Base-by-base conservation (phyloP, 768 basidiomycete species). In the Royoungia palumana region DNA sequence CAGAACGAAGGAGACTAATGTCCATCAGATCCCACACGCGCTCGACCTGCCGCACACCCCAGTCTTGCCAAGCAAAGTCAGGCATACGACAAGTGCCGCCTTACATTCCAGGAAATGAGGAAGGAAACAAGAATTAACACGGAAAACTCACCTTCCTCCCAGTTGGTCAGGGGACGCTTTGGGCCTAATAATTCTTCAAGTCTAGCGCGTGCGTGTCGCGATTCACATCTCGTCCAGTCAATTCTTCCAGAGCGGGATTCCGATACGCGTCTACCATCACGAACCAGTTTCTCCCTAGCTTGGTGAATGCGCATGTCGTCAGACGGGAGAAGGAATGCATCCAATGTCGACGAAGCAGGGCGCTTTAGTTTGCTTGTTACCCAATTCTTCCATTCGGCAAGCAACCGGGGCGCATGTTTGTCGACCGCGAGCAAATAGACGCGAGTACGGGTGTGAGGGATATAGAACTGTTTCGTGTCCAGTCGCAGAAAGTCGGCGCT, bases 11-110 rank as follows among this genome's bases (percentile, higher is more conserved):
- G 24, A 86, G 74, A 63, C 78, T 87, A 56, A 96, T 95, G 60
- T 97, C 94, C 84, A 95, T 87, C 56, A 97, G 68, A 65, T 97
- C 94, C 84, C 91, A 89, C 5, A 97, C 94, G 27, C 94, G 83
- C 62, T 96, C 92, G 17, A 96, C 94, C 65, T 96, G 94, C 12
- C 81, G 80, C n/a, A 82, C 71, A 21, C 85, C 90, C 94, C 94
- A 97, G 63, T 96, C 93, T 49, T 83, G 81, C 94, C 94, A 97
- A 25, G 87, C 86, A 58, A 89, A 91, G 59, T 94, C 93, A 1
- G 84, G 85, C 46, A 94, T 70, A 62, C 87, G 91, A 62, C 89
- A 93, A 54, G 78, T 83, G 10, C 89, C 91, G 64, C 84, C 89
- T 88, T 37, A 45, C 7, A 47, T 34, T 45, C 27, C 21, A 16